Percentiles rank a stretch among this genome's conserved stretches.
phyloP scores from a whole-genome alignment of 805 yeast species.

The Zygoascus tannicola region DNA sequence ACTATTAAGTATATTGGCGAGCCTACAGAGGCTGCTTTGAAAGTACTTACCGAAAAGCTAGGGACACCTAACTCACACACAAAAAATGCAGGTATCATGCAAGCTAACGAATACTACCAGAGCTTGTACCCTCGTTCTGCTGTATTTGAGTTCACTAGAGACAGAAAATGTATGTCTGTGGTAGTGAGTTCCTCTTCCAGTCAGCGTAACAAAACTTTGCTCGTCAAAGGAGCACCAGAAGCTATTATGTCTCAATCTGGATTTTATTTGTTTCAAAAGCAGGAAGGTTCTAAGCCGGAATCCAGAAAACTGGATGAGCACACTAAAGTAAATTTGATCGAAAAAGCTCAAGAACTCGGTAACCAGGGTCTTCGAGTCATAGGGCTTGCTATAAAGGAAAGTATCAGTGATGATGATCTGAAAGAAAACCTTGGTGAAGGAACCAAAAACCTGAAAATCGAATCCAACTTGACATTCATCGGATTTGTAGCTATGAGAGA shows the following conservation, averaged over 20 bases:
- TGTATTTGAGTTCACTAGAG: slow-evolving; percentile 42
- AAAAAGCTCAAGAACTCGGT: slow-evolving; percentile 33
- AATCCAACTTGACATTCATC: slow-evolving; percentile 29
- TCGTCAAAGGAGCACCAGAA: slow-evolving; percentile 52
- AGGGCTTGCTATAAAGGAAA: slow-evolving; percentile 35
- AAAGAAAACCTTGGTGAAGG: slow-evolving; percentile 30
- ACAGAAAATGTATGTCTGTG: slow-evolving; percentile 46
- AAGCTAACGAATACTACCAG: slow-evolving; percentile 10
- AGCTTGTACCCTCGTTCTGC: slow-evolving; percentile 17
- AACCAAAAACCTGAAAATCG: slow-evolving; percentile 3
- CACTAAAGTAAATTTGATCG: slow-evolving; percentile 22
- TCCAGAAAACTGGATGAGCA: background rate
- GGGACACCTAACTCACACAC: slow-evolving; percentile 15
- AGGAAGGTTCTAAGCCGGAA: slow-evolving; percentile 25
- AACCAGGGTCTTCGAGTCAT: slow-evolving; percentile 38
- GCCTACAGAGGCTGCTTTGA: slow-evolving; percentile 45
- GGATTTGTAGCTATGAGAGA: slow-evolving; percentile 42
- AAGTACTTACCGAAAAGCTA: slow-evolving; percentile 35
- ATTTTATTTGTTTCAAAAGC: slow-evolving; percentile 27
- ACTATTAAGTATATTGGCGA: slow-evolving; percentile 36
- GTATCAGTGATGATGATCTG: slow-evolving; percentile 12
- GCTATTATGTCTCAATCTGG: slow-evolving; percentile 36
- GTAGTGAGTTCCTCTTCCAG: slow-evolving; percentile 21
- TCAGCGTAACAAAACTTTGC: slow-evolving; percentile 21
- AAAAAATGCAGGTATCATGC: slow-evolving; percentile 7